Conservation (phyloP, 805 yeast species). For the Yarrowia sp. region DNA sequence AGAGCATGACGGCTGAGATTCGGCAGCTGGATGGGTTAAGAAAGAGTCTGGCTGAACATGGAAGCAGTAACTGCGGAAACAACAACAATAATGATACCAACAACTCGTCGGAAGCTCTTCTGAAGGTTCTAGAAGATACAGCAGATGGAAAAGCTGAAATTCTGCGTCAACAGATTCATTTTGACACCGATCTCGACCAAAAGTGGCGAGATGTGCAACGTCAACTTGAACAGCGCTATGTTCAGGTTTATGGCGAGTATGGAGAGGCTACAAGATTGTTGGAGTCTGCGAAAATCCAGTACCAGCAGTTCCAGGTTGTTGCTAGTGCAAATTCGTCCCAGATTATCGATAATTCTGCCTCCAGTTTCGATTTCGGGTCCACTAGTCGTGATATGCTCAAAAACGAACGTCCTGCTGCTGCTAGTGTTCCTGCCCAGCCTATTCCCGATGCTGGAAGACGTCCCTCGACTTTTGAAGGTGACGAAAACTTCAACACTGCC, state of each 20-base stretch:
- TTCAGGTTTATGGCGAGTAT: constrained; percentile 37
- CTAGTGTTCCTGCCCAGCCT: background rate
- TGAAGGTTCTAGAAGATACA: background rate
- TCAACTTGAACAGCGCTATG: constrained; percentile 38
- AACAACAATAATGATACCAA: background rate
- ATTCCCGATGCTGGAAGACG: background rate
- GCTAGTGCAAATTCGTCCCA: constrained; percentile 27
- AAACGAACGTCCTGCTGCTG: background rate
- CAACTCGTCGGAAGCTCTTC: background rate
- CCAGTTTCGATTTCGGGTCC: background rate
- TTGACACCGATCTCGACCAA: constrained; percentile 36
- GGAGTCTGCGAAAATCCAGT: constrained; percentile 25
- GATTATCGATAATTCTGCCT: background rate
- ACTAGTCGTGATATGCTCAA: background rate
- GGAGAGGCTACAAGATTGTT: constrained; percentile 35
- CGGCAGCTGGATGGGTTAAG: background rate
- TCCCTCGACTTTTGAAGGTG: constrained; percentile 26
- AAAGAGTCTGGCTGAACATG: background rate
- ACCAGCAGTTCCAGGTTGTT: constrained; percentile 23
- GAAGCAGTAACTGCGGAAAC: background rate
- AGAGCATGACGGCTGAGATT: background rate
- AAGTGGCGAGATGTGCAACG: constrained; percentile 40
- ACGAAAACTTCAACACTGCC: constrained; percentile 38
- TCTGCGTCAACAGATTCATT: constrained; percentile 31
- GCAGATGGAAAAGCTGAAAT: constrained; percentile 21